phyloP scores from a whole-genome alignment of 169 alveolate species.

The Eimeria mitis region DNA sequence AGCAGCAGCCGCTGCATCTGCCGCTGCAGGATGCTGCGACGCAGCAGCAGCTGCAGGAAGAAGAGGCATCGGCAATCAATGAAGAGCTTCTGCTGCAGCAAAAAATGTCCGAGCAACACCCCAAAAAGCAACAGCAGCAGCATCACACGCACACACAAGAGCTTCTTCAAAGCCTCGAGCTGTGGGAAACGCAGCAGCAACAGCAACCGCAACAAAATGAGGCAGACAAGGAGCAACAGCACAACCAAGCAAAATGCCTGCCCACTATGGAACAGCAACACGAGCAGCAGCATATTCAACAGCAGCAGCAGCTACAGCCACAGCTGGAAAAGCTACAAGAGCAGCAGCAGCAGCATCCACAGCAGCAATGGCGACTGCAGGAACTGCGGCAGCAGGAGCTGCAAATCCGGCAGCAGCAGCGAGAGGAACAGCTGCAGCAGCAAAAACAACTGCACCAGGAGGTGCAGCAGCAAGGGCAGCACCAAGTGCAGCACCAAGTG shows the following conservation, averaged over 20 bases:
- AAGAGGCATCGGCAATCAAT: neutral
- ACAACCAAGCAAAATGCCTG: no score
- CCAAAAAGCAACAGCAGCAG: neutral
- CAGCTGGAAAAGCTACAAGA: neutral
- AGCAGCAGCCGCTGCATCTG: neutral
- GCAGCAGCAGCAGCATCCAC: neutral
- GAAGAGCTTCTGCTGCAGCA: neutral
- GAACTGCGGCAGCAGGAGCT: neutral
- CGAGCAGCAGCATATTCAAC: neutral
- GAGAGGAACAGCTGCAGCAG: neutral
- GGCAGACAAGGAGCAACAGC: neutral
- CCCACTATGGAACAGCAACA: no score
- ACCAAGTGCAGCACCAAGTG: neutral
- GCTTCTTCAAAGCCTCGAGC: neutral
- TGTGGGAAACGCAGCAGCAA: neutral
- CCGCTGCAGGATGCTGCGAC: neutral
- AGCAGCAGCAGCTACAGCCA: neutral
- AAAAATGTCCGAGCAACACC: neutral
- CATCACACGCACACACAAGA: neutral
- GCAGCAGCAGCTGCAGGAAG: neutral
- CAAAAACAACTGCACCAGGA: neutral
- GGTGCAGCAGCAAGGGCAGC: conserved; percentile 9
- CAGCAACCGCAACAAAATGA: neutral
- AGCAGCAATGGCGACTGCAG: neutral
- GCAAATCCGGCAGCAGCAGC: neutral